Conservation (phyloP, 2,329 filamentous ascomycete species). For the Botrytis elliptica region DNA sequence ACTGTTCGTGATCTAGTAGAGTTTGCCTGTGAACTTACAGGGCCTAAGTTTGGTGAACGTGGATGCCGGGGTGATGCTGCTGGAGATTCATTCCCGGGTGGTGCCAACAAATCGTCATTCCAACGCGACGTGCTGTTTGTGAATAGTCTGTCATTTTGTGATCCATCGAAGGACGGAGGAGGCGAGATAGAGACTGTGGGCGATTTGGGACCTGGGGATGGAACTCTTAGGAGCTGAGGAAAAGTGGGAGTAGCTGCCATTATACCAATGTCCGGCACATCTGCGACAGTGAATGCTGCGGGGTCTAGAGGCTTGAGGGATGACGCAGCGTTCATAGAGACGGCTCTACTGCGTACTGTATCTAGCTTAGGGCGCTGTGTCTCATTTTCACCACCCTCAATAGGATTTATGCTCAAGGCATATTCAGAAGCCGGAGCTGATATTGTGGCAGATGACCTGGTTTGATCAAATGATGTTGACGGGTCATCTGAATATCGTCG, state of each 20-base stretch:
- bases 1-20: constrained; percentile 26
- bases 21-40: constrained; percentile 21
- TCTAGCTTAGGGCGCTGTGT: constrained; percentile 22
- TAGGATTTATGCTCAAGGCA: constrained; percentile 44
- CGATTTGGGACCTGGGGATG: constrained; percentile 39
- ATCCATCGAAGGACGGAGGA: constrained; percentile 29
- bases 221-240: constrained; percentile 36
- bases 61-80: constrained; percentile 24
- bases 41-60: not conserved
- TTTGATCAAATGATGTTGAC: constrained; percentile 24
- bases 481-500: constrained; percentile 67
- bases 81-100: constrained; percentile 42
- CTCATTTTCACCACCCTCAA: constrained; percentile 27
- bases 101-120: constrained; percentile 45
- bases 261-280: constrained; percentile 37
- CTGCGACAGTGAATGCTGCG: constrained; percentile 33
- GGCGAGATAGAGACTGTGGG: constrained; percentile 39
- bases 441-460: constrained; percentile 48
- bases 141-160: constrained; percentile 38
- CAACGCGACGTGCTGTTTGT: constrained; percentile 34
- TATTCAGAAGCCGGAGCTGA: constrained; percentile 39
- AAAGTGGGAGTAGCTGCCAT: constrained; percentile 44
- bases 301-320: constrained; percentile 26
- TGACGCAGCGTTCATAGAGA: constrained; percentile 37
- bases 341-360: constrained; percentile 33